A percentile compares a stretch with the other conserved stretches of the same genome.
phyloP scores from a whole-genome alignment of 2,329 filamentous ascomycete species.

The Hymenoscyphus infarciens region DNA sequence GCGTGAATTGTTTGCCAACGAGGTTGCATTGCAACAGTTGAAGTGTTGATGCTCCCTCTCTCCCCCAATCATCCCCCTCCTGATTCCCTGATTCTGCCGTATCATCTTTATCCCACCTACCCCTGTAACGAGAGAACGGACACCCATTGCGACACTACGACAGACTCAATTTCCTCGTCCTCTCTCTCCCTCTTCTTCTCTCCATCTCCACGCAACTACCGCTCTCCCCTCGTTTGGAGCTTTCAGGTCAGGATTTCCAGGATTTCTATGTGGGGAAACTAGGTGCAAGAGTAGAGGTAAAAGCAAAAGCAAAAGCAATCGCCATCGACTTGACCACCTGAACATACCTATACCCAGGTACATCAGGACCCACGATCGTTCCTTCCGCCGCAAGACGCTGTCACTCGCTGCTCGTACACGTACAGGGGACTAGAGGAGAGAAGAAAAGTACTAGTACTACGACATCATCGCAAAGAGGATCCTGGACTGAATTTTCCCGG shows the following conservation, averaged over 20 bases:
- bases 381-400: neutral
- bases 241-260: neutral
- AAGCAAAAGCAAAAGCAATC: too few relatives aligned
- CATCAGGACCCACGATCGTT: constrained; percentile 2
- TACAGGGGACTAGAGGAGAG: neutral
- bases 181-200: neutral
- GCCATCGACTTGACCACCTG: neutral
- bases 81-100: neutral
- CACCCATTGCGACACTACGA: neutral
- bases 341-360: neutral
- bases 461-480: neutral
- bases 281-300: too few relatives aligned
- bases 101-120: neutral
- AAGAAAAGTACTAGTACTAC: neutral
- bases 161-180: neutral
- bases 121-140: neutral
- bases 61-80: neutral
- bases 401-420: neutral
- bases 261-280: neutral
- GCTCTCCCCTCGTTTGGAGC: constrained; percentile 2
- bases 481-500: neutral
- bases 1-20: neutral
- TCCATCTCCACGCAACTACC: neutral
- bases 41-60: neutral
- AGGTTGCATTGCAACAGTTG: neutral